Conservation (phyloP, 1,284 basidiomycete species). For the Pyrrhoderma lamaoense region DNA sequence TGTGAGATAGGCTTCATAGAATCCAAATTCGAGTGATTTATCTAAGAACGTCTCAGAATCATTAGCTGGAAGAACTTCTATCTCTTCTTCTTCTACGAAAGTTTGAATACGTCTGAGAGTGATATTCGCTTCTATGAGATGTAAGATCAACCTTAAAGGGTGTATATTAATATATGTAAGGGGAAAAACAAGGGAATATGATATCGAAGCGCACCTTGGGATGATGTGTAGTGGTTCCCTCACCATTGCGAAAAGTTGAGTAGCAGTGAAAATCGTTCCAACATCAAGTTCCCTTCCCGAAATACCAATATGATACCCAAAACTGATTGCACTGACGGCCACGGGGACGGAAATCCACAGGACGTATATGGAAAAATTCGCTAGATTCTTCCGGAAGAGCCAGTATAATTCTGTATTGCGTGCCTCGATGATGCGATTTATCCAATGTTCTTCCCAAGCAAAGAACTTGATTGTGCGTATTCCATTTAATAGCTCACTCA, state of each 20-base stretch:
- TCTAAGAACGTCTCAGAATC: constrained; percentile 26
- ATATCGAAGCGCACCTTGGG: constrained; percentile 29
- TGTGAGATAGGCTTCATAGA: constrained; percentile 54
- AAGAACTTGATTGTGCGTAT: constrained; percentile 87
- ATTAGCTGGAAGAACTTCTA: constrained; percentile 60
- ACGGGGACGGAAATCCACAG: constrained; percentile 64
- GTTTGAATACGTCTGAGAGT: constrained; percentile 74
- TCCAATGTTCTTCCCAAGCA: constrained; percentile 77
- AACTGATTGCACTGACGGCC: constrained; percentile 62
- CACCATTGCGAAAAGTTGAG: constrained; percentile 67
- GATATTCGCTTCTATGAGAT: constrained; percentile 50
- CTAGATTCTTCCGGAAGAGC: constrained; percentile 56
- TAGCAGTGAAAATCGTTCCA: constrained; percentile 65
- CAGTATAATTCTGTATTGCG: constrained; percentile 58
- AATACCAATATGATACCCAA: constrained; percentile 54
- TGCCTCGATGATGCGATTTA: constrained; percentile 48
- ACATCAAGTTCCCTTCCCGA: constrained; percentile 61
- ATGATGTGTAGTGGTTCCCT: constrained; percentile 65
- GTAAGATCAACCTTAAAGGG: not conserved
- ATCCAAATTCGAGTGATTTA: not conserved
- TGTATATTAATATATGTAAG: constrained; percentile 37
- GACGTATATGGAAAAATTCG: constrained; percentile 49
- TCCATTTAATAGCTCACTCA: constrained; percentile 80
- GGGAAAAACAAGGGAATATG: constrained; percentile 42
- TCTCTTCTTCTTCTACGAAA: constrained; percentile 80